phyloP scores from a whole-genome alignment of 257 asterid genomes.

The Nicotiana otophora region DNA sequence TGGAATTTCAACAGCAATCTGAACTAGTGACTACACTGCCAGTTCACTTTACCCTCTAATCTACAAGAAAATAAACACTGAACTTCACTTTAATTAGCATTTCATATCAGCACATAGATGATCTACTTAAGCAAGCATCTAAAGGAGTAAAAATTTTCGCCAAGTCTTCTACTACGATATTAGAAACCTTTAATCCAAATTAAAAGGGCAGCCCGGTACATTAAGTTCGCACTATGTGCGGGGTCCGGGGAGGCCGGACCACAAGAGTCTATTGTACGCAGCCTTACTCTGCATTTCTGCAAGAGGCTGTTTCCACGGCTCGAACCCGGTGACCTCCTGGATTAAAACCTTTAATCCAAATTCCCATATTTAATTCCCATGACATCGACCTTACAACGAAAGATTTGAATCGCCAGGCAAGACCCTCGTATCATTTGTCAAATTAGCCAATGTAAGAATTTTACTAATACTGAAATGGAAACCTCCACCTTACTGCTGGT shows the following conservation, averaged over 20 bases:
- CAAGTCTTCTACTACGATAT: not conserved
- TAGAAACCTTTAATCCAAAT: not conserved
- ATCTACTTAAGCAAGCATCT: not conserved
- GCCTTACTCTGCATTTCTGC: too few relatives aligned
- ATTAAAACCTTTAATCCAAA: not conserved
- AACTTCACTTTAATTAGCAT: not conserved
- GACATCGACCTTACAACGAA: not conserved
- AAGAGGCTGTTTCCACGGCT: too few relatives aligned
- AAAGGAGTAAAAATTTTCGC: not conserved
- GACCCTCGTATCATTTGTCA: not conserved
- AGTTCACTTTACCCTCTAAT: not conserved
- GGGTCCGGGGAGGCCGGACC: too few relatives aligned
- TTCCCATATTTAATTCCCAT: not conserved
- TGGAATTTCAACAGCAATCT: not conserved
- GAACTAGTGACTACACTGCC: not conserved
- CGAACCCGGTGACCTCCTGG: too few relatives aligned
- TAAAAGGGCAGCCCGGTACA: too few relatives aligned
- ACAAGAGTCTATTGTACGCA: too few relatives aligned
- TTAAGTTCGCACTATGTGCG: too few relatives aligned
- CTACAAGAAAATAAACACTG: not conserved
- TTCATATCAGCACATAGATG: not conserved
- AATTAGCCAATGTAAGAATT: not conserved
- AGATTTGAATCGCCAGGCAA: not conserved
- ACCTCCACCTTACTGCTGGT: conserved; percentile 77
- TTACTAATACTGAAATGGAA: not conserved